Evolutionary conservation across 371 early-diverging fungal genomes (phyloP), one percentile per base, ranked within the genome.

Genomic region (Capniomyces stellatus): DNA sequence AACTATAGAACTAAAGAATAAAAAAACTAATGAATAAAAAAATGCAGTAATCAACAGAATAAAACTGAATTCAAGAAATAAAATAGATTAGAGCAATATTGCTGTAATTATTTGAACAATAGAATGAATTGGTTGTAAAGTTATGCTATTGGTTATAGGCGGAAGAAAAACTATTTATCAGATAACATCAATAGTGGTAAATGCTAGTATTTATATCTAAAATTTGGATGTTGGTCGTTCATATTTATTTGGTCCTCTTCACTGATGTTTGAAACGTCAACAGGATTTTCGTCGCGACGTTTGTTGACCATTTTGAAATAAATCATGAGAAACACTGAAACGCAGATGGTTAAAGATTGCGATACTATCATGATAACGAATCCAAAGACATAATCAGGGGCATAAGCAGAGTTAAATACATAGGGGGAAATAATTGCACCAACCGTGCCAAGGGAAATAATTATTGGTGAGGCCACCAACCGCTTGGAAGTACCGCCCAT

Each of bases 261-360:
- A 8, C 22, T 22, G 6, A 51, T 3, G n/a, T 51, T 6, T n/a
- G 51, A 51, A 12, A 51, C 44, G 29, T 51, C 51, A 4, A 8
- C 51, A 39, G 51, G 51, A 51, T 51, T 51, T 51, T 51, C 44
- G 18, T 51, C 51, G 6, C 44, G 8, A 8, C 44, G 8, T 51
- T 51, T 44, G 46, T 44, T 44, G 19, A 22, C 46, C 4, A 8
- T 44, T 44, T n/a, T 44, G 8, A 44, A 8, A 25, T 44, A 44
- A 44, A 44, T n/a, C n/a, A 6, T 19, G 22, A 44, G 6, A 4
- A 44, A 12, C 25, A 44, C 6, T 44, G 46, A 44, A 44, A 44
- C 22, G 25, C 19, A 12, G 8, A n/a, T 25, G 10, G 46, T 22
- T 8, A 44, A 6, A 22, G 8, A 21, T 12, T 22, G 46, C 4